A percentile compares a stretch with the other conserved stretches of the same genome.
phyloP scores from a whole-genome alignment of 345 rosid genomes.

The Rhodomyrtus tomentosa region DNA sequence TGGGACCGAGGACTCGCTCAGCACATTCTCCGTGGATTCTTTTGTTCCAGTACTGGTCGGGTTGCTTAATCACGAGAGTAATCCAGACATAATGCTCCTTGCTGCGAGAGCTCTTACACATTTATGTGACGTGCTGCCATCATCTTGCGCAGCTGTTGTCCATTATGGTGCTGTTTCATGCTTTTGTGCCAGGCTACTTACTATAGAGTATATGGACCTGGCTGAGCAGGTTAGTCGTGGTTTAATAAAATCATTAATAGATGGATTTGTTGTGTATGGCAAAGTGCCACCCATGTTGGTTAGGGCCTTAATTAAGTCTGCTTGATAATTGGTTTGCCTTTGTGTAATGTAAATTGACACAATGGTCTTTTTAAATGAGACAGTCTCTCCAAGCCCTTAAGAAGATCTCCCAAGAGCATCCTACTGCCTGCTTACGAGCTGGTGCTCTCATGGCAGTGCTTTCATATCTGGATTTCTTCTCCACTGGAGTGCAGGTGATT shows the following conservation, averaged over 20 bases:
- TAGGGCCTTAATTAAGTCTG: background rate
- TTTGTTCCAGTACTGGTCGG: conserved; percentile 96
- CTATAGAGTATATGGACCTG: conserved; percentile 98
- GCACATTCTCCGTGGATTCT: conserved; percentile 94
- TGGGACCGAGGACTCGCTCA: conserved; percentile 93
- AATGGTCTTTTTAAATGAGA: conserved; percentile 5
- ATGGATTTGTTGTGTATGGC: background rate
- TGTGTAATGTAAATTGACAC: background rate
- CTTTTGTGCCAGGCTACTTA: conserved; percentile 84
- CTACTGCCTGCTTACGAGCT: conserved; percentile 97
- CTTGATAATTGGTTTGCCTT: background rate
- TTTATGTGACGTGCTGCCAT: conserved; percentile 92
- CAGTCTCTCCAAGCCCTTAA: conserved; percentile 97
- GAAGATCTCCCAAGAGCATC: conserved; percentile 99
- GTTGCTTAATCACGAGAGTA: conserved; percentile 84
- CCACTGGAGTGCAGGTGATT: conserved; percentile 96
- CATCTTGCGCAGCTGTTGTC: conserved; percentile 96
- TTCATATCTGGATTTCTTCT: conserved; percentile 95
- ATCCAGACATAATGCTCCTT: conserved; percentile 95
- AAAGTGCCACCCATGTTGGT: background rate
- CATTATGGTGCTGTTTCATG: conserved; percentile 93
- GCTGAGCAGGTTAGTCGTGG: conserved; percentile 77
- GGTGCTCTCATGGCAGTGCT: conserved; percentile 99
- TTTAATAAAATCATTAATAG: background rate
- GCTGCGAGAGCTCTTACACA: conserved; percentile 98